phyloP scores from a whole-genome alignment of 164 flowering plant genomes.

The Kalanchoe fedtschenkoi region DNA sequence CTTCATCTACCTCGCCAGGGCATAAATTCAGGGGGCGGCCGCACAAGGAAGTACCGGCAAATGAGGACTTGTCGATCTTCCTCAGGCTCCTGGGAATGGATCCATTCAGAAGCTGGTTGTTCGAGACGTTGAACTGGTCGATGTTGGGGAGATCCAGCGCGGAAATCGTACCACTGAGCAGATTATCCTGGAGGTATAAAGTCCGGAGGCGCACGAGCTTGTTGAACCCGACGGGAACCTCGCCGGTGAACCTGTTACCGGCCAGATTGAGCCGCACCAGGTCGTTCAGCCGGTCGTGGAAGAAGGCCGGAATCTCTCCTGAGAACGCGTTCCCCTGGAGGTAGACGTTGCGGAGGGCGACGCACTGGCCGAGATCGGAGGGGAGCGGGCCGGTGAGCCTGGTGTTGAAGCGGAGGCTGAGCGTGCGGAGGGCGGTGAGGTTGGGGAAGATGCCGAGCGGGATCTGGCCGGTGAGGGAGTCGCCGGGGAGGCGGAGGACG shows the following conservation, averaged over 20 bases:
- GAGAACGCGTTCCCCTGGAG: slow-evolving; percentile 40
- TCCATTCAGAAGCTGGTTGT: slow-evolving; percentile 33
- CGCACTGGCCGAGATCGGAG: slow-evolving; percentile 18
- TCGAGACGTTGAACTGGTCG: slow-evolving; percentile 44
- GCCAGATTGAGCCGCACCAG: slow-evolving; percentile 36
- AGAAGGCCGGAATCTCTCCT: slow-evolving; percentile 28
- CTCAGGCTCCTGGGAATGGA: slow-evolving; percentile 27
- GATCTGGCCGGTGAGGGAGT: slow-evolving; percentile 33
- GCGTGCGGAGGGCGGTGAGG: slow-evolving; percentile 28
- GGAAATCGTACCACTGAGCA: slow-evolving; percentile 31
- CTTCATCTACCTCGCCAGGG: slow-evolving; percentile 3
- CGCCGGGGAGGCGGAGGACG: slow-evolving; percentile 36
- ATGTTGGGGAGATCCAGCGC: slow-evolving; percentile 20
- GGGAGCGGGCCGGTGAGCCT: slow-evolving; percentile 39
- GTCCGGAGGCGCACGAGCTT: slow-evolving; percentile 31
- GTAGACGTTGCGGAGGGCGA: slow-evolving; percentile 30
- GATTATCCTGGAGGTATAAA: slow-evolving; percentile 20
- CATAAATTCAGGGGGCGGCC: slow-evolving; percentile 37
- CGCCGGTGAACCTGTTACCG: slow-evolving; percentile 38
- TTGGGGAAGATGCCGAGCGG: slow-evolving; percentile 31
- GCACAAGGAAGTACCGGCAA: slow-evolving; percentile 37
- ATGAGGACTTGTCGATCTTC: slow-evolving; percentile 13
- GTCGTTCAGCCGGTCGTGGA: slow-evolving; percentile 17
- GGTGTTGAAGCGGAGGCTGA: slow-evolving; percentile 42
- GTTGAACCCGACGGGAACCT: slow-evolving; percentile 26